These are phyloP conservation scores for Keithomyces neogunnii DNA, from an alignment of 2,329 filamentous ascomycete genomes.

Conservation along the genomic window DNA sequence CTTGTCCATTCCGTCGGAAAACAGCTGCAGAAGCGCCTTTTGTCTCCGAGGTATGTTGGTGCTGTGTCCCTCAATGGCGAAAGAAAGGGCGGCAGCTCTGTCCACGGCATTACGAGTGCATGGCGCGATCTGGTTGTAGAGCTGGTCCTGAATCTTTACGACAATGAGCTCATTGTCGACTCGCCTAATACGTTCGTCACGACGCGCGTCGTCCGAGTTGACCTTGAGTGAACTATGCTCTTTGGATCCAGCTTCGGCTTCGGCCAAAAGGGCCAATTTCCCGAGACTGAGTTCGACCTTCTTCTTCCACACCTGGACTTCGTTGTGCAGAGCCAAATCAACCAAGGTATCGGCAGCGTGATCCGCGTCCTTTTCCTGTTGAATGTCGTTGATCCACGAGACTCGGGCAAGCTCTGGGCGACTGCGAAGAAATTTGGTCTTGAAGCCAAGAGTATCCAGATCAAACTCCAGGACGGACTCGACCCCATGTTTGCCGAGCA, in stretches of 20 bases:
- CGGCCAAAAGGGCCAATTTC: slow-evolving; percentile 70
- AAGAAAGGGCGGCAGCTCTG: slow-evolving; percentile 64
- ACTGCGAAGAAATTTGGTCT: slow-evolving; percentile 71
- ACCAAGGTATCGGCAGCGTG: slow-evolving; percentile 65
- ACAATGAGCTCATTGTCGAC: slow-evolving; percentile 59
- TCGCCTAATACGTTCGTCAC: slow-evolving; percentile 37
- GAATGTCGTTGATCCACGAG: slow-evolving; percentile 91
- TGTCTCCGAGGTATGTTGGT: slow-evolving; percentile 47
- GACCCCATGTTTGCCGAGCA: slow-evolving; percentile 60
- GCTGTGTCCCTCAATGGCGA: slow-evolving; percentile 63
- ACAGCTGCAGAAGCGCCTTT: slow-evolving; percentile 59
- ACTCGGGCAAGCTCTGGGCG: slow-evolving; percentile 66
- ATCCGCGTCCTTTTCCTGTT: slow-evolving; percentile 64
- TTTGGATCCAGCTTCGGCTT: slow-evolving; percentile 28
- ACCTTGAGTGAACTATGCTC: slow-evolving; percentile 27
- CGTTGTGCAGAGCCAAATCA: slow-evolving; percentile 59
- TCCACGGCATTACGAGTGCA: slow-evolving; percentile 68
- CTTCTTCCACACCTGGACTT: slow-evolving; percentile 83
- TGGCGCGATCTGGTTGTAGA: slow-evolving; percentile 64
- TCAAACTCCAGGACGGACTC: slow-evolving; percentile 63
- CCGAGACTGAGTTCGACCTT: slow-evolving; percentile 86
- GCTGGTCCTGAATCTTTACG: slow-evolving; percentile 68
- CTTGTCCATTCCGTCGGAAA: slow-evolving; percentile 61
- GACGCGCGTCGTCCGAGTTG: slow-evolving; percentile 24
- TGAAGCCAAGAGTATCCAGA: slow-evolving; percentile 56